phyloP scores from a whole-genome alignment of 225 moss, liverwort and hornwort genomes.

The Ulota crispa region DNA sequence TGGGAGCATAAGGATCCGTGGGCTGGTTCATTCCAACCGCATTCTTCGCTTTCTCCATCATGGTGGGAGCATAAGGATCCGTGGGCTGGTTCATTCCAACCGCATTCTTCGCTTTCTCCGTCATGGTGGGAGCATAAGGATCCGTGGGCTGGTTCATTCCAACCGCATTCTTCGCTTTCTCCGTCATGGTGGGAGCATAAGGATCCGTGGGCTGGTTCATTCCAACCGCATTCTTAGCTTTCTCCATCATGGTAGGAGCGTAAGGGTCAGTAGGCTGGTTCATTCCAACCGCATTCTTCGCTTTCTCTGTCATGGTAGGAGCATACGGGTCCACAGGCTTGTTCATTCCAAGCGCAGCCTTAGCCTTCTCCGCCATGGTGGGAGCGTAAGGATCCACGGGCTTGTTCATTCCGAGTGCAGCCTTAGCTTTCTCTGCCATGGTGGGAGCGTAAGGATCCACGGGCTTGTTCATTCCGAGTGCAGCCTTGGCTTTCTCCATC shows the following conservation, averaged over 20 bases:
- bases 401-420: constrained; percentile 4
- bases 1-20: too few species aligned
- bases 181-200: not conserved
- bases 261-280: constrained; percentile 1
- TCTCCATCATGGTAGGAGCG: constrained; percentile 19
- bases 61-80: too few species aligned
- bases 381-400: constrained; percentile 19
- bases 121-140: not conserved
- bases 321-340: constrained; percentile 1
- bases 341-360: constrained; percentile 3
- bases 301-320: constrained; percentile 22
- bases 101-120: constrained; percentile 34
- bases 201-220: constrained; percentile 11
- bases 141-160: constrained; percentile 1
- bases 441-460: constrained; percentile 21
- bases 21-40: too few species aligned
- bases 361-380: constrained; percentile 5
- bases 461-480: constrained; percentile 5
- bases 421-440: constrained; percentile 20
- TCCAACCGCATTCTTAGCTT: constrained; percentile 25
- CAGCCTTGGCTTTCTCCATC: constrained; percentile 2
- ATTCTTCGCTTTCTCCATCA: too few species aligned
- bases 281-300: constrained; percentile 20
- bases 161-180: constrained; percentile 32
- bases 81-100: constrained; percentile 4